phyloP scores from a whole-genome alignment of 140 eudicot genomes.

The Bidens hawaiensis region DNA sequence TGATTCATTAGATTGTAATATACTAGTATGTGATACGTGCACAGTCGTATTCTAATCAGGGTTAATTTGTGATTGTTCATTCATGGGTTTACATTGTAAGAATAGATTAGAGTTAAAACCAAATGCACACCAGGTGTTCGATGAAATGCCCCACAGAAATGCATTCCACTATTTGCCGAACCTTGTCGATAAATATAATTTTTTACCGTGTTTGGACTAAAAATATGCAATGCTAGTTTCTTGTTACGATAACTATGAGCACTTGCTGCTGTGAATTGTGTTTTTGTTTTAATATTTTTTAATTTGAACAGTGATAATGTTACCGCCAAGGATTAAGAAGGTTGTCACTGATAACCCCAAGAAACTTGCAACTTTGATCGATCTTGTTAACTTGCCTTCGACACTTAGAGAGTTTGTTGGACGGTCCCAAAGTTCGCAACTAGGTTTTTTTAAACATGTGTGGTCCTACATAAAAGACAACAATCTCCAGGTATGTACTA shows the following conservation, averaged over 20 bases:
- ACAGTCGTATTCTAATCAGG: background rate
- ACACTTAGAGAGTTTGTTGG: constrained; percentile 80
- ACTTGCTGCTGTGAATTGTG: constrained; percentile 5
- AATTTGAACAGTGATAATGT: constrained; percentile 36
- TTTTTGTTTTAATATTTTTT: background rate
- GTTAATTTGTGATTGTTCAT: background rate
- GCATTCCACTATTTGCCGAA: background rate
- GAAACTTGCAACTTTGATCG: constrained; percentile 80
- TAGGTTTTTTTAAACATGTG: constrained; percentile 76
- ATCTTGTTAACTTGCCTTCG: constrained; percentile 85
- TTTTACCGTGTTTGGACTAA: background rate
- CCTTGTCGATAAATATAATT: too few species aligned
- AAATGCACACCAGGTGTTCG: constrained; percentile 36
- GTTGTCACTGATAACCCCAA: constrained; percentile 67
- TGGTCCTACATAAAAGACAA: constrained; percentile 91
- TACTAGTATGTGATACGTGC: constrained; percentile 2
- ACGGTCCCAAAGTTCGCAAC: constrained; percentile 74
- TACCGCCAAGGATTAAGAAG: constrained; percentile 77
- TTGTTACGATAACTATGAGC: too few species aligned
- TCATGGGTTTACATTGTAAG: background rate
- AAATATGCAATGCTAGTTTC: too few species aligned
- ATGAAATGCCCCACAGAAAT: constrained; percentile 30
- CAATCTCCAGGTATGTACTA: constrained; percentile 68
- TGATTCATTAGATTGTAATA: background rate
- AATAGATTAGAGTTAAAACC: background rate